Evolutionary conservation across 2,329 filamentous ascomycete genomes (phyloP), one percentile per base, ranked within the genome.

Genomic region (Claviceps africana): DNA sequence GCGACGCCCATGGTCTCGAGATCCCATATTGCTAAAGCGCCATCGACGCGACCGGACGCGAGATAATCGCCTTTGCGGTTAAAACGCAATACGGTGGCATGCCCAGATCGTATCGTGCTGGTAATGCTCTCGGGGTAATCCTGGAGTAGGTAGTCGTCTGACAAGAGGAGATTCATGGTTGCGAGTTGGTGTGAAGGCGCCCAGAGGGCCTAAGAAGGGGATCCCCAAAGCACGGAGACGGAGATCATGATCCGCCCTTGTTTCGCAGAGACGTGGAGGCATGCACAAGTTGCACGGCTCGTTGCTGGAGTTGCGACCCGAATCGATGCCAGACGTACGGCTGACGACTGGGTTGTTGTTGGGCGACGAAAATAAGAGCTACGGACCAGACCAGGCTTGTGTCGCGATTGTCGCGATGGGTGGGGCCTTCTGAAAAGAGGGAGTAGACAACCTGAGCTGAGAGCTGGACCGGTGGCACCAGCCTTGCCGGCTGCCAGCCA

Each of bases 1-100:
- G 93, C 93, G 4, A 97, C 88, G 39, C 93, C 91, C 76, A 94
- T 95, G 10, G 94, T 98, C 70, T 98, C 94, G 48, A 97, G 81
- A 65, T 98, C 93, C 77, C 95, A 98, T 47, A 98, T 86, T 52
- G 95, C 88, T 42, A 98, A 86, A 5, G 88, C 93, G 59, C 93
- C 93, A 70, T 98, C 93, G 56, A 89, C 87, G 64, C 93, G 84
- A 57, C 93, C 93, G 31, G 90, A 95, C 45, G 93, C 93, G 57
- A 98, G 82, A 61, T 93, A 90, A 69, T 98, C 91, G 67, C 93
- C 93, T 64, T 84, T 87, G 64, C 89, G 87, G 64, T 91, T 96
- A 77, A 98, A 98, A 58, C 91, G 88, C 56, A 83, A 70, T 62
- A 78, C 81, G 59, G 78, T 81, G 54, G 79, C 77, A 68, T 84